Evolutionary conservation across 1,139 yeast species (phyloP), one percentile per base, ranked within the genome.

Genomic region (Martiniozyma asiatica): DNA sequence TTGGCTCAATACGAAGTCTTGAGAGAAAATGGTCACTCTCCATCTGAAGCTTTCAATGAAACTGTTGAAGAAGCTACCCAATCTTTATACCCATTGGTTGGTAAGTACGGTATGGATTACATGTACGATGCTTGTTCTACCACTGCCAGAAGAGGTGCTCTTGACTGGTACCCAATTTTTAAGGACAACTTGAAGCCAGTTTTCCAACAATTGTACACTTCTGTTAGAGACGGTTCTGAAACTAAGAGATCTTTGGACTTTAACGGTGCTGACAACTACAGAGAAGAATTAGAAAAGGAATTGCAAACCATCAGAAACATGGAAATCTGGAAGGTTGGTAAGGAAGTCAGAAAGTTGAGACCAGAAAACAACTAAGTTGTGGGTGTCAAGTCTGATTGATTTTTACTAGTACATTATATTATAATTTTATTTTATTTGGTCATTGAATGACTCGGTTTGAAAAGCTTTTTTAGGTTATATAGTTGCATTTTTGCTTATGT

Each of bases 41-140:
- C 98, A 68, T 84, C 96, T 43, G 98, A 89, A 73, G 98, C 98
- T 55, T 89, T 89, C 87, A 89, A 89, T 65, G 98, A 89, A 74
- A 89, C 98, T 50, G 98, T 89, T 51, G 98, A 89, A 73, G 98
- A 89, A 71, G 98, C 98, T 48, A 89, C 98, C 45, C 98, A 89
- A 72, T 89, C 97, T 37, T 74, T 89, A 55, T 89, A 89, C 81
- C 98, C 98, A 65, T 78, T 89, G 72, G 65, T 89, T 53, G 98
- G 98, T 66, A 84, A 82, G 68, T 81, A 89, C 74, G 98, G 98
- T 71, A 89, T 89, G 98, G 98, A 89, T 69, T 89, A 89, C 89
- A 89, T 89, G 98, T 89, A 89, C 77, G 97, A 87, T 59, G 98
- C 98, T 53, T 89, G 98, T 69, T 89, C 98, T 48, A 89, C 98